Percentiles rank a stretch among this genome's conserved stretches.
These are phyloP conservation scores for Acacia melanoxylon DNA, from an alignment of 306 rosid species.

Conservation along the genomic window DNA sequence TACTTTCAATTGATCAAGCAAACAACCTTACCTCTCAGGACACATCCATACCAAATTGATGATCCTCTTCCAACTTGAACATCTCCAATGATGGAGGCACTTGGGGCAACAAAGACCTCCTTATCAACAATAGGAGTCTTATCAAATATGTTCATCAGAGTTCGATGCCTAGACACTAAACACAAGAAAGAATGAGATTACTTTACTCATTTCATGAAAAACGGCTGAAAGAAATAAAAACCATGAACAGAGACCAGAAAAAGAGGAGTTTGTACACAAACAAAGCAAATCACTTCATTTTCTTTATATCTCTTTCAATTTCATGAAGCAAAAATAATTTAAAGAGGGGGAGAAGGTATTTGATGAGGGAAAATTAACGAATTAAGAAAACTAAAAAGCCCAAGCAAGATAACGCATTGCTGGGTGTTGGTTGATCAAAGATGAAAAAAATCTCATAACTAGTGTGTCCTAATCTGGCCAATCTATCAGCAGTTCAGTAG, in stretches of 20 bases:
- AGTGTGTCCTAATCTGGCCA: neutral
- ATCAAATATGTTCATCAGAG: constrained; percentile 86
- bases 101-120: constrained; percentile 55
- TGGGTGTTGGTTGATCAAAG: neutral
- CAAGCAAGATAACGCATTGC: neutral
- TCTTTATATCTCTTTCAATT: neutral
- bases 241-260: neutral
- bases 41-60: constrained; percentile 95
- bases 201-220: constrained; percentile 14
- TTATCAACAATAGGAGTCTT: constrained; percentile 76
- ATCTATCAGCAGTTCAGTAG: neutral
- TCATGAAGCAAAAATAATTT: neutral
- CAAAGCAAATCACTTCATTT: neutral
- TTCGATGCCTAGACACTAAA: constrained; percentile 79
- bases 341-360: neutral
- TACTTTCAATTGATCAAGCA: constrained; percentile 1
- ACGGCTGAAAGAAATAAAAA: neutral
- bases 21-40: constrained; percentile 76
- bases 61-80: constrained; percentile 83
- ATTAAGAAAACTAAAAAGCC: neutral
- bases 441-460: neutral
- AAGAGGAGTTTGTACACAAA: neutral
- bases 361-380: neutral
- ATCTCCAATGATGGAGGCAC: constrained; percentile 87
- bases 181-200: constrained; percentile 7